A percentile compares a stretch with the other conserved stretches of the same genome.
These are phyloP conservation scores for Pleurozium schreberi DNA, from an alignment of 225 moss, liverwort and hornwort genomes.

Conservation along the genomic window DNA sequence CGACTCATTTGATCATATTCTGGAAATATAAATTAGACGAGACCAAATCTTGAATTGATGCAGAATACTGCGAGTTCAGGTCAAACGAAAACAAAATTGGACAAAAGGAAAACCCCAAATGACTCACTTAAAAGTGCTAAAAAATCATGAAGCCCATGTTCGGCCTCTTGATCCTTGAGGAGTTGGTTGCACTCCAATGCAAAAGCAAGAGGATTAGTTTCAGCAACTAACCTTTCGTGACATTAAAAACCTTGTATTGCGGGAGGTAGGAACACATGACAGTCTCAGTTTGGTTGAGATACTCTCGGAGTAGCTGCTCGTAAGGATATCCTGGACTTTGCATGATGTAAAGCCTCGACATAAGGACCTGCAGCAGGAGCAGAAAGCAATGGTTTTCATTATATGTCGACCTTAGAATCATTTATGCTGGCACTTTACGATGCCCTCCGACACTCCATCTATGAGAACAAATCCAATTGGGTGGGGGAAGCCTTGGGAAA, in stretches of 20 bases:
- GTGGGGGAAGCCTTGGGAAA: background rate
- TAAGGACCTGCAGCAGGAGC: slow-evolving; percentile 22
- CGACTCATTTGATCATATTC: background rate
- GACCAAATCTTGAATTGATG: background rate
- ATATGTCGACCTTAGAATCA: background rate
- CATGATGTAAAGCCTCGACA: slow-evolving; percentile 44
- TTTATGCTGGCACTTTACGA: background rate
- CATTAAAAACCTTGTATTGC: slow-evolving; percentile 25
- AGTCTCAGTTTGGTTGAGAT: slow-evolving; percentile 37
- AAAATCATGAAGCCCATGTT: too few relatives aligned
- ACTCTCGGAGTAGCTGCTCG: slow-evolving; percentile 37
- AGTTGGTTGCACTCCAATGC: background rate
- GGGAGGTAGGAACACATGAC: slow-evolving; percentile 57
- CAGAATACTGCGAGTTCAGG: background rate
- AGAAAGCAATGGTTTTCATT: background rate
- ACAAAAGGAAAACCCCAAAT: too few relatives aligned
- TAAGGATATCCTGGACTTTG: slow-evolving; percentile 49
- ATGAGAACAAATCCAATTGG: background rate
- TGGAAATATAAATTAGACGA: background rate
- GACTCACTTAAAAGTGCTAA: background rate
- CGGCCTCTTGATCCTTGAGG: background rate
- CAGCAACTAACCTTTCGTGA: slow-evolving; percentile 31
- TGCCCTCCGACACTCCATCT: background rate
- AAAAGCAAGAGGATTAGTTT: background rate
- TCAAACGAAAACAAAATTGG: background rate